Conservation (phyloP, 2,329 filamentous ascomycete genomes). For the Phyllachora maydis region DNA sequence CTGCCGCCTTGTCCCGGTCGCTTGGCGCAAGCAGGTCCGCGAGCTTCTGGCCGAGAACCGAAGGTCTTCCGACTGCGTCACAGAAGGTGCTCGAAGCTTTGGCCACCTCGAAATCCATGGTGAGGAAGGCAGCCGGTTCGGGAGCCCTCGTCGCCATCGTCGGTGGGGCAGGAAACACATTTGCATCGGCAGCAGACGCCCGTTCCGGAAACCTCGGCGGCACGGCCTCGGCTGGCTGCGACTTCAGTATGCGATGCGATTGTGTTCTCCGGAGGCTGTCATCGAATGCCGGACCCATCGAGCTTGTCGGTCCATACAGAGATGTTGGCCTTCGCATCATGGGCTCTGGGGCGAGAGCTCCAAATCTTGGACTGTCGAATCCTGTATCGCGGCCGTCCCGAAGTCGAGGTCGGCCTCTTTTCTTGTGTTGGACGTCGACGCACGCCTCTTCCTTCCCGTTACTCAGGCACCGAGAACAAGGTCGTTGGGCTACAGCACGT, state of each 20-base stretch:
- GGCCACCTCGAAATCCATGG: conserved; percentile 33
- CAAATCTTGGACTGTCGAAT: conserved; percentile 28
- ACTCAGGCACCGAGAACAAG: conserved; percentile 56
- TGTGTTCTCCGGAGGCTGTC: conserved; percentile 21
- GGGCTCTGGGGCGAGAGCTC: conserved; percentile 22
- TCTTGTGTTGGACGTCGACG: conserved; percentile 72
- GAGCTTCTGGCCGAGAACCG: conserved; percentile 26
- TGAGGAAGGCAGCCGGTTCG: conserved; percentile 37
- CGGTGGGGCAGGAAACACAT: conserved; percentile 22
- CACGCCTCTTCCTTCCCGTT: conserved; percentile 68
- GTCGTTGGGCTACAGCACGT: conserved; percentile 38
- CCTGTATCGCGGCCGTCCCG: conserved; percentile 50
- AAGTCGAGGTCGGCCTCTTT: conserved; percentile 56
- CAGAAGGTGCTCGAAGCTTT: conserved; percentile 33
- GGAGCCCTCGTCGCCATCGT: conserved; percentile 17
- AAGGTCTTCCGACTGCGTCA: conserved; percentile 28
- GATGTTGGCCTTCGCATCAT: conserved; percentile 26
- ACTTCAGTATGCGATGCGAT: conserved; percentile 32
- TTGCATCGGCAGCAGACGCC: conserved; percentile 23
- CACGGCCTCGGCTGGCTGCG: conserved; percentile 25
- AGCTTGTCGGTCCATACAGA: conserved; percentile 21
- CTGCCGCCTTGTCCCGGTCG: conserved; percentile 30
- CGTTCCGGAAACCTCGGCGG: conserved; percentile 28
- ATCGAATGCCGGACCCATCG: conserved; percentile 21
- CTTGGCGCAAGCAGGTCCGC: conserved; percentile 27